Base-by-base conservation (phyloP, 495 filamentous ascomycete species). In the Penicillium turbatum region DNA sequence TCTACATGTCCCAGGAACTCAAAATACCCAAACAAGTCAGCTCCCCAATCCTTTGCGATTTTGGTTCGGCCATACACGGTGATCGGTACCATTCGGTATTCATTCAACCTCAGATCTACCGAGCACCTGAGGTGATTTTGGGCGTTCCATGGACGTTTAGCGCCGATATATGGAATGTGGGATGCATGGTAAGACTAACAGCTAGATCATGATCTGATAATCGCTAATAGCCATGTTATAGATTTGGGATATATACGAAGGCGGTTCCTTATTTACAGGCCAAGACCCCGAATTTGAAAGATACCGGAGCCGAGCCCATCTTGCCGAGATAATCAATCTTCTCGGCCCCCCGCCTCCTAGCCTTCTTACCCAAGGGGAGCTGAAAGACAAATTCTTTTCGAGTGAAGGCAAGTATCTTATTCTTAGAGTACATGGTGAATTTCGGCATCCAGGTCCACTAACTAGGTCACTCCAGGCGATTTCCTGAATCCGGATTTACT, bases 111-210 rank as follows among this genome's bases (percentile, higher is more conserved):
- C 35, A 57, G 46, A 59, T 72, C 53, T 78, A 75, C 54, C 61
- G 72, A 54, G 69, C 72, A 37, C 75, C 75, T 5, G 73, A 78
- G 42, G 58, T 77, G 6, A 69, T 76, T 45, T 37, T 76, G 36
- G 51, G 63, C 42, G 62, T 60, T 44, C 60, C 56, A 37, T 78
- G 74, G 72, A 57, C 60, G 38, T 67, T 56, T 34, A 72, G 63
- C 16, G 56, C 71, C 35, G 74, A 78, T 63, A 70, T 78, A 51
- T 78, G 72, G 72, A 65, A 62, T 42, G 59, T 76, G 57, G 75
- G 72, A 43, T 63, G 70, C 27, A 66, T 76, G 65, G 75, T 76
- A 62, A 66, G 64, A 59, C 5, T 31, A 48, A 31, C 31, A 15
- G 35, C 37, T 46, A 13, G 5, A 38, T 27, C 16, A 10, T 40